A percentile compares a stretch with the other conserved stretches of the same genome.
Evolutionary conservation across 2,329 filamentous ascomycete species (phyloP).

Genomic region (Xylaria sp.): DNA sequence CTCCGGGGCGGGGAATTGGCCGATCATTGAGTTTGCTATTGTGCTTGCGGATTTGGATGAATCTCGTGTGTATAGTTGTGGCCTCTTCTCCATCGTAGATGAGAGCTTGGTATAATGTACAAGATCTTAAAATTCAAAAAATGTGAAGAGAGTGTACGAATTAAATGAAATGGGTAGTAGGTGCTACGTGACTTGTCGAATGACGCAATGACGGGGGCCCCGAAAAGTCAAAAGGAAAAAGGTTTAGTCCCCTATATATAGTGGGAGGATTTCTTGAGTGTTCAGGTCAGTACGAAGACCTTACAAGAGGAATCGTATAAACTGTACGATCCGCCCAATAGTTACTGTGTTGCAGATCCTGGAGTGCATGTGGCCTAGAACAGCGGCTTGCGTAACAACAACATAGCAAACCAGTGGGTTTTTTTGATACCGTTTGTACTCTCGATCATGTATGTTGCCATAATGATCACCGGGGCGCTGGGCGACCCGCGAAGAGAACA

Average conservation of each 20-base stretch:
- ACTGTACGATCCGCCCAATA: constrained; percentile 10
- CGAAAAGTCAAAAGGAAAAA: background rate
- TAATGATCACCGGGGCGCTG: background rate
- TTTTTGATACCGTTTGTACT: background rate
- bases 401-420: background rate
- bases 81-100: constrained; percentile 2
- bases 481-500: constrained; percentile 4
- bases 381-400: constrained; percentile 14
- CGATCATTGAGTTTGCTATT: background rate
- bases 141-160: constrained; percentile 15
- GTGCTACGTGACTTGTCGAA: background rate
- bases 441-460: background rate
- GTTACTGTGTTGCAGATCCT: constrained; percentile 21
- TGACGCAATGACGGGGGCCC: background rate
- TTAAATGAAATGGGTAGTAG: background rate
- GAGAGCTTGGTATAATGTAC: background rate
- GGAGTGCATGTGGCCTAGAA: constrained; percentile 14
- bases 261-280: background rate
- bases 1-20: background rate
- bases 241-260: constrained; percentile 15
- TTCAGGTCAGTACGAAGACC: background rate
- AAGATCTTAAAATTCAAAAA: background rate
- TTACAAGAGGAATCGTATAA: background rate
- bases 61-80: constrained; percentile 7
- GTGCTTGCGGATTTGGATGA: background rate